Evolutionary conservation across 192 early-diverging fungal species (phyloP), one percentile per base, ranked within the genome.

Genomic region (Backusella liffmaniae): DNA sequence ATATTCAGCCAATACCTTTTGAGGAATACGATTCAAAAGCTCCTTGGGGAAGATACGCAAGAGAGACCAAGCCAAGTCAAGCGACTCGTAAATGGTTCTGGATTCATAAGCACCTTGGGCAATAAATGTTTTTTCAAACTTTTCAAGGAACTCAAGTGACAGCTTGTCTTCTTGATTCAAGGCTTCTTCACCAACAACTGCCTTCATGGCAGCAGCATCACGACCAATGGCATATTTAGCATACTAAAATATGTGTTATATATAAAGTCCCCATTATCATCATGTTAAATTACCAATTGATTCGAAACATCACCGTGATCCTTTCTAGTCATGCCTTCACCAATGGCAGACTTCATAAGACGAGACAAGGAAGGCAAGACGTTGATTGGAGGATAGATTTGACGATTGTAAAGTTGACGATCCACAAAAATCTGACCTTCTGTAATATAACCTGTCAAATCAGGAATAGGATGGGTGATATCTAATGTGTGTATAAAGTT

Each of bases 31-130:
- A 89, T 99, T 99, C 42, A 99, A 90, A 92, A 98, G 90, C 83
- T 99, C 98, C 92, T 99, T 99, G 77, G 98, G 98, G 94, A 99
- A 99, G 82, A 99, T 97, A 77, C 98, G 93, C 51, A 99, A 87
- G 68, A 99, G 88, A 26, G 95, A 96, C 98, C 98, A 99, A n/a
- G 98, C 98, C 72, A 96, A 78, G 78, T 99, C 98, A 68, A 99
- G 87, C 12, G 94, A 95, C 79, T 99, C 98, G 73, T 94, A 98
- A 70, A 99, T 97, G 32, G 96, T 97, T 78, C 98, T 89, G 37
- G 93, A 94, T 84, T 99, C 98, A 81, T 97, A 96, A 75, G 92
- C 91, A 62, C 97, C 97, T 88, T 99, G 98, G 29, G 94, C 88
- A 79, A 99, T 96, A 77, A 98, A 99, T 9, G 95, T 90, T 86